phyloP scores from a whole-genome alignment of 169 alveolate genomes.

The Babesia sp. region DNA sequence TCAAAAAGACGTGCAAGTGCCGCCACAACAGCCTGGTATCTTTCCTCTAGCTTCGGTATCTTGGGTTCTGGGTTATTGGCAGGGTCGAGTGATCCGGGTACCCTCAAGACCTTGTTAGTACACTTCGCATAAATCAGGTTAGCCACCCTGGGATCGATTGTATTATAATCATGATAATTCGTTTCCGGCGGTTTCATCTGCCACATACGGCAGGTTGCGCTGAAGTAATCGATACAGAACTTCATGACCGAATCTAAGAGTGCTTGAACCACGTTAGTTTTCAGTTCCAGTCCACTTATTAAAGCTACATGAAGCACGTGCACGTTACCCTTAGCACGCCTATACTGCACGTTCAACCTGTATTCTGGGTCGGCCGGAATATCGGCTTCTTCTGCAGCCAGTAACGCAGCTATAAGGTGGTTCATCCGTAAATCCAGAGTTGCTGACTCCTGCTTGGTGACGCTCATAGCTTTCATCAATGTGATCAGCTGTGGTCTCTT shows the following conservation, averaged over 20 bases:
- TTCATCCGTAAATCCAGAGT: neutral
- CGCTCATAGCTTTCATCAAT: conserved; percentile 10
- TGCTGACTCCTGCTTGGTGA: neutral
- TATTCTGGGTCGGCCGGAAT: neutral
- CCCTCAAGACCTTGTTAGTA: conserved; percentile 29
- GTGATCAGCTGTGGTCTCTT: conserved; percentile 1
- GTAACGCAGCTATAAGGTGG: neutral
- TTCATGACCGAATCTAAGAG: conserved; percentile 9
- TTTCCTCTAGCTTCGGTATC: conserved; percentile 12
- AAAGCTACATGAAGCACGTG: conserved; percentile 13
- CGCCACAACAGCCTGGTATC: conserved; percentile 30
- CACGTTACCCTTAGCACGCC: conserved; percentile 30
- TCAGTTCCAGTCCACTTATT: conserved; percentile 16
- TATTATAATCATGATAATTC: conserved; percentile 14
- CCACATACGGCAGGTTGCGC: conserved; percentile 22
- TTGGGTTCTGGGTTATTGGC: neutral
- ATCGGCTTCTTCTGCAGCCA: neutral
- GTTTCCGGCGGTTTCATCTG: neutral
- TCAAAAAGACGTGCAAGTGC: conserved; percentile 11
- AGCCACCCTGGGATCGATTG: conserved; percentile 24
- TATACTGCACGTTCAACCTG: neutral
- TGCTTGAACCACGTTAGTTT: conserved; percentile 1
- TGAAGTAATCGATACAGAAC: conserved; percentile 28
- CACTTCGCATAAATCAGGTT: conserved; percentile 37
- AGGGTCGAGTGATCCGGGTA: conserved; percentile 37